These are phyloP conservation scores for Cantharellus anzutake DNA, from an alignment of 768 basidiomycete species.

Conservation along the genomic window DNA sequence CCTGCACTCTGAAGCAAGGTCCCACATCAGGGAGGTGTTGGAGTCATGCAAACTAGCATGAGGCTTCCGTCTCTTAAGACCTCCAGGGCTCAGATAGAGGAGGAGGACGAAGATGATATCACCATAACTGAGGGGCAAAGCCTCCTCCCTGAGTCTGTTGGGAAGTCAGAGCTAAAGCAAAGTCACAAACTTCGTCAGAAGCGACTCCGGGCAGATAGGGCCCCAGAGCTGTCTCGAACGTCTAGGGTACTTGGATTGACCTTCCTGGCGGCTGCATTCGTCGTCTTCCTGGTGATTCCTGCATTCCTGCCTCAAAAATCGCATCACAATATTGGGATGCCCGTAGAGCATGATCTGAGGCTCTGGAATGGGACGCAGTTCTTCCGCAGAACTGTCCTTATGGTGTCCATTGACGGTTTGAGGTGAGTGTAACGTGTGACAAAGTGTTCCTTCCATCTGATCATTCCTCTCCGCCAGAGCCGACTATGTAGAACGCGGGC, in stretches of 20 bases:
- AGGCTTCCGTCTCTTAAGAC: no score
- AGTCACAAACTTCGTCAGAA: no score
- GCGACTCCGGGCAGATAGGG: no score
- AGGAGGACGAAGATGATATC: no score
- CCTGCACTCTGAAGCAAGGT: no score
- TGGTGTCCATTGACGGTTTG: slow-evolving; percentile 77
- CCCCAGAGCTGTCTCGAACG: background rate
- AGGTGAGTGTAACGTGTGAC: slow-evolving; percentile 26
- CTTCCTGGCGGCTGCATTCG: background rate
- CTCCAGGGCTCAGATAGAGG: no score
- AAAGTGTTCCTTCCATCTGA: background rate
- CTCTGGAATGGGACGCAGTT: slow-evolving; percentile 65
- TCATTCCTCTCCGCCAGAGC: slow-evolving; percentile 27
- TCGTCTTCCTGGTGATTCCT: background rate
- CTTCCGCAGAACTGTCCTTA: slow-evolving; percentile 60
- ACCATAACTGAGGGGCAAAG: no score
- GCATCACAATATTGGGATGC: background rate
- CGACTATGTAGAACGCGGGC: slow-evolving; percentile 68
- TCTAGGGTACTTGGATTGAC: background rate
- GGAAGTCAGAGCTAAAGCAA: no score
- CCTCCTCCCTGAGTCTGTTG: no score
- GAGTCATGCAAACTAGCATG: no score
- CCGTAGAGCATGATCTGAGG: background rate
- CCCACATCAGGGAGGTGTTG: no score
- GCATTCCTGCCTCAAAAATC: background rate